Evolutionary conservation across 2,329 filamentous ascomycete genomes (phyloP), one percentile per base, ranked within the genome.

Genomic region (Sarocladiaceae sp.): DNA sequence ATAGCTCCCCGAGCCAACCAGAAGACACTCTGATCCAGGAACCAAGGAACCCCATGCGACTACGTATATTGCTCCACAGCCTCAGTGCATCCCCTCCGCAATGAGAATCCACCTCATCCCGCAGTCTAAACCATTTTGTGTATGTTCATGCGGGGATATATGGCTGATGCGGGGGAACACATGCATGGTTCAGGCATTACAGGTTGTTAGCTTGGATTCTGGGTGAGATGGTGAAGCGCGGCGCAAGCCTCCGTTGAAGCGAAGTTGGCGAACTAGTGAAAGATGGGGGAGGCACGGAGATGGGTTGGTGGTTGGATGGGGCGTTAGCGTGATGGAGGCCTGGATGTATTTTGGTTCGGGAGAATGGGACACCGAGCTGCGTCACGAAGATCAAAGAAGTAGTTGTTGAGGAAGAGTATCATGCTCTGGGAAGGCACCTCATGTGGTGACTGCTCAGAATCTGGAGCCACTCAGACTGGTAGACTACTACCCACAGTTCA

Each of bases 91-190:
- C 15, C 29, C 40, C 20, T 44, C 40, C 22, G 40, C 40, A 44
- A 44, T 44, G 23, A 8, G 40, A 44, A 44, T n/a, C 40, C 40
- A 44, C 40, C 11, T n/a, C 20, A 15, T 44, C 40, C 40, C 40
- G 40, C 40, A 44, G 40, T 44, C 40, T 44, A 44, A 44, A 44
- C 40, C 40, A 28, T n/a, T n/a, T n/a, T n/a, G n/a, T n/a, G n/a
- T n/a, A n/a, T 26, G 23, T 26, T 44, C 40, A 26, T 22, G 20
- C 17, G 10, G n/a, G 37, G 37, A 40, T 44, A 23, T 23, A 23
- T 22, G 40, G 40, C 12, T n/a, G 35, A 37, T 44, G 40, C 40
- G 40, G 40, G 40, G 40, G 40, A 44, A 44, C n/a, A n/a, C n/a
- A n/a, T n/a, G n/a, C n/a, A n/a, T n/a, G n/a, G n/a, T n/a, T n/a